A percentile compares a stretch with the other conserved stretches of the same genome.
Conservation (phyloP, 108 stramenopile species). For the Hondaea fermentalgiana region DNA sequence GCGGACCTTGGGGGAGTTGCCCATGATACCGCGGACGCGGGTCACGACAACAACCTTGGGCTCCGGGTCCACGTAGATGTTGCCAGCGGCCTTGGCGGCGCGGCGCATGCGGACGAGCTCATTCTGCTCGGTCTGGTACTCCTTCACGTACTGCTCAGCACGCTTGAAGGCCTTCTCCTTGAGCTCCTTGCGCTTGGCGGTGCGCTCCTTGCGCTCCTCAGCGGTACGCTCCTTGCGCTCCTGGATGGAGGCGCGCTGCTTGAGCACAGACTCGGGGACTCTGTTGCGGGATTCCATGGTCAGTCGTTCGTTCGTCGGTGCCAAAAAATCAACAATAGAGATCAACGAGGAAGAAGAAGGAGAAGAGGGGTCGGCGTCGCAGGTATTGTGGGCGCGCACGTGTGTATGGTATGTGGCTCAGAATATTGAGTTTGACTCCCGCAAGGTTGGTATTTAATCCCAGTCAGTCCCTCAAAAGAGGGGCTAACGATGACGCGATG, state of each 20-base stretch:
- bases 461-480: too few species aligned
- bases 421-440: too few species aligned
- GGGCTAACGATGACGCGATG: too few species aligned
- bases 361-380: too few species aligned
- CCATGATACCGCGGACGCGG: conserved; percentile 98
- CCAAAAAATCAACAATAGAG: too few species aligned
- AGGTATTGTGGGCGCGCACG: too few species aligned
- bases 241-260: neutral
- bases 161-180: conserved; percentile 66
- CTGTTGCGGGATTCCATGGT: neutral
- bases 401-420: too few species aligned
- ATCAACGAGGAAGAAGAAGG: too few species aligned
- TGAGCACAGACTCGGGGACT: conserved; percentile 8
- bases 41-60: conserved; percentile 90
- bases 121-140: conserved; percentile 74
- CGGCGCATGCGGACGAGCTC: conserved; percentile 84
- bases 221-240: neutral
- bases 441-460: too few species aligned
- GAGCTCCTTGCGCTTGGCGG: conserved; percentile 58
- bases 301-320: too few species aligned
- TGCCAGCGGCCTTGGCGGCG: conserved; percentile 83
- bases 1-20: conserved; percentile 97
- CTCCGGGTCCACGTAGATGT: conserved; percentile 90
- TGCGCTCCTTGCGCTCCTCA: conserved; percentile 61
- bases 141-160: conserved; percentile 83